Percentiles rank a stretch among this genome's conserved stretches.
Evolutionary conservation across 2,329 filamentous ascomycete species (phyloP).

Genomic region (Pseudomassariella vexata): DNA sequence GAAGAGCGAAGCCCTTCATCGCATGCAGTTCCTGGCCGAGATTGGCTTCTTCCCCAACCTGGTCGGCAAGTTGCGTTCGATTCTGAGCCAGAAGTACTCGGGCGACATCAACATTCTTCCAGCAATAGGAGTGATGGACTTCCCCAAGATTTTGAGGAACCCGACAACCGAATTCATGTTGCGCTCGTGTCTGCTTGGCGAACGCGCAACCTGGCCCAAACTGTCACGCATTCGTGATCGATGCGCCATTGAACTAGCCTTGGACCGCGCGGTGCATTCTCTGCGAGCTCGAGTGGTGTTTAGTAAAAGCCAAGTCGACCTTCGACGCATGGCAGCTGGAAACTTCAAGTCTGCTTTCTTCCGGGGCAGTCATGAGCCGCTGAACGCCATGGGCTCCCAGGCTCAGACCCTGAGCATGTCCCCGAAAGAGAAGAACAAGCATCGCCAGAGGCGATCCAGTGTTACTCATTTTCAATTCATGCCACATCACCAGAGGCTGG

Average conservation of each 20-base stretch:
- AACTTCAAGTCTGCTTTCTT: conserved; percentile 14
- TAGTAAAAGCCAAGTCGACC: conserved; percentile 56
- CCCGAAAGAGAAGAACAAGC: conserved; percentile 23
- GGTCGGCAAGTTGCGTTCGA: conserved; percentile 70
- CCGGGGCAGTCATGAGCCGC: conserved; percentile 14
- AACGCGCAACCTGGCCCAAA: conserved; percentile 88
- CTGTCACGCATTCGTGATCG: conserved; percentile 79
- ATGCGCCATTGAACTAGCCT: conserved; percentile 79
- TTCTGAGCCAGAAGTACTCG: conserved; percentile 86
- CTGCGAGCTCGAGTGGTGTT: conserved; percentile 65
- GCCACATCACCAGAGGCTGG: conserved; percentile 26
- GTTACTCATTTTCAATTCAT: conserved; percentile 39
- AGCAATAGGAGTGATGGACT: conserved; percentile 66
- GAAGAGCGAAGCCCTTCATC: conserved; percentile 73
- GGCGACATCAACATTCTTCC: conserved; percentile 94
- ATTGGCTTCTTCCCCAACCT: conserved; percentile 74
- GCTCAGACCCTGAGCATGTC: conserved; percentile 13
- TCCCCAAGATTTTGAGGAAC: conserved; percentile 74
- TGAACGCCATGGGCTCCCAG: conserved; percentile 10
- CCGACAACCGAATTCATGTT: conserved; percentile 84
- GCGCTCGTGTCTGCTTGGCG: conserved; percentile 68
- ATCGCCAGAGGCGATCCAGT: conserved; percentile 41
- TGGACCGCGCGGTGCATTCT: conserved; percentile 69
- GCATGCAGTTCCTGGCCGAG: conserved; percentile 75
- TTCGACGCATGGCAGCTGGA: conserved; percentile 40